Evolutionary conservation across 768 basidiomycete genomes (phyloP), one percentile per base, ranked within the genome.

Genomic region (Lactifluus subvellereus): DNA sequence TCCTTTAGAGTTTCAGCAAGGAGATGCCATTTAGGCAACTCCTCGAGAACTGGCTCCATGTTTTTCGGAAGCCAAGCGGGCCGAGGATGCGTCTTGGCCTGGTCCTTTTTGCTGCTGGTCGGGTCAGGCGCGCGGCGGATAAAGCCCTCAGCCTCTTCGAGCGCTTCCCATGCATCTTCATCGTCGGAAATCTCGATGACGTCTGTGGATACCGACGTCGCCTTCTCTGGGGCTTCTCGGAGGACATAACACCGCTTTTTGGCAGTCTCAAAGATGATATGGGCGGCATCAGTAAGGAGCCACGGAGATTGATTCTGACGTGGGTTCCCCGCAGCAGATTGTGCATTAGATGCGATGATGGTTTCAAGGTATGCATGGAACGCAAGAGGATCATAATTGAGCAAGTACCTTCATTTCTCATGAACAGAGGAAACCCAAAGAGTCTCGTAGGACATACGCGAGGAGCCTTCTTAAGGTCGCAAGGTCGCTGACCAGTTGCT

Each of bases 301-400:
- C 93, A 93, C 3, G 88, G 90, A 3, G 86, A 87, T 61, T 86
- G 87, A 65, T 94, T 80, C 65, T 86, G 82, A 57, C 84, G 82
- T 16, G 78, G 71, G 18, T 75, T 76, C 10, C 89, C 88, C 3
- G 80, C 74, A 0, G 73, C 69, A 6, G 77, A 78, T 3, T 75
- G 75, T 0, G 82, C 76, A 66, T 84, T 83, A 18, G 88, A 84
- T 1, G 83, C 84, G 45, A 89, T 81, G 56, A 98, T 80, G 3
- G 89, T 90, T 73, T 98, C 95, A 49, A 98, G 84, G 74, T 94
- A 97, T 0, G 86, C 85, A 62, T 95, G 88, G 72, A 97, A 98
- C 33, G 89, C 87, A 22, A 98, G 82, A 5, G 93, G 81, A 70
- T 98, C 95, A 70, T 97, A 96, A 2, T 89, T 86, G 47, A 99